Percentiles rank a stretch among this genome's conserved stretches.
phyloP scores from a whole-genome alignment of 306 rosid genomes.

The Corylus avellana region DNA sequence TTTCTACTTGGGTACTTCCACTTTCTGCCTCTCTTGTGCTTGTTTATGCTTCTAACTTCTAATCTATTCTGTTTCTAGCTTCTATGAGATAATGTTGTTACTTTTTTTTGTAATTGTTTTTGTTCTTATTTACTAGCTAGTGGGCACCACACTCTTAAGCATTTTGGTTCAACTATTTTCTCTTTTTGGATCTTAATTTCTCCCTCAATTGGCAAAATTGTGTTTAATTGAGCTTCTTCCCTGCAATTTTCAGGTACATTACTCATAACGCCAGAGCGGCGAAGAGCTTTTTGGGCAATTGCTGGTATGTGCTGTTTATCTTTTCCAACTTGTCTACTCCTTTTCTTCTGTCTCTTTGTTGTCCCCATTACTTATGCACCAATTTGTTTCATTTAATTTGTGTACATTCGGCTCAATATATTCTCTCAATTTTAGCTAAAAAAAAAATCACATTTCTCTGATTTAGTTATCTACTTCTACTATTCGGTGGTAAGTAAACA shows the following conservation, averaged over 20 bases:
- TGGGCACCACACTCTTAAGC: background rate
- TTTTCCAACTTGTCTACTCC: background rate
- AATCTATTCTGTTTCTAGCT: background rate
- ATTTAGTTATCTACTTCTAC: too few species aligned
- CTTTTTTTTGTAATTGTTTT: background rate
- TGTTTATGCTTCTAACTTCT: background rate
- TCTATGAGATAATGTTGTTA: background rate
- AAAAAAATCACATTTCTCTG: too few species aligned
- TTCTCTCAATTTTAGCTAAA: too few species aligned
- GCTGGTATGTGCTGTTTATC: constrained; percentile 53
- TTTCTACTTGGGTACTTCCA: constrained; percentile 69
- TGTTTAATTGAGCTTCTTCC: constrained; percentile 16
- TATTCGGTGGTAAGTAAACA: too few species aligned
- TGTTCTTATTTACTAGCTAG: background rate
- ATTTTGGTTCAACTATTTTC: background rate
- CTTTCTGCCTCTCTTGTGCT: background rate
- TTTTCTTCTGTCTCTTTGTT: background rate
- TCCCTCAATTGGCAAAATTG: background rate
- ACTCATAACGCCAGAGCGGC: constrained; percentile 82
- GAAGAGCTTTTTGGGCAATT: constrained; percentile 92
- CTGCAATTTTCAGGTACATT: constrained; percentile 70
- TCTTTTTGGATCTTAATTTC: background rate
- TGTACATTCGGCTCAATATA: too few species aligned
- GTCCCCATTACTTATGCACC: background rate
- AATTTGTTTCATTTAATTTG: too few species aligned